Evolutionary conservation across 805 yeast species (phyloP).

Genomic region (Schwanniomyces yamadae): DNA sequence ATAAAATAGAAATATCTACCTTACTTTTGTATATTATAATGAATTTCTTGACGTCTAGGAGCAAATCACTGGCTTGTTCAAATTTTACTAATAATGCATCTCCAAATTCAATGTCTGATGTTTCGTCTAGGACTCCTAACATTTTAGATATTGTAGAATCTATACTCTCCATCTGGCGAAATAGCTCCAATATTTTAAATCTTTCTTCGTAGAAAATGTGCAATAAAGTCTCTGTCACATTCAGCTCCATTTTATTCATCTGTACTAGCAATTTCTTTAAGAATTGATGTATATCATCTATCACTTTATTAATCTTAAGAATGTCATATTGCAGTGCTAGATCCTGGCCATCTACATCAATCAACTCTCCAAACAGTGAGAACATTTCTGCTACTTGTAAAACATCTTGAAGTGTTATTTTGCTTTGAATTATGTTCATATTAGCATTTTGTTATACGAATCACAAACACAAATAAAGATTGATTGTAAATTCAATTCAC

Average conservation of each 20-base stretch:
- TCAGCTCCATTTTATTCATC: conserved; percentile 11
- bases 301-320: conserved; percentile 24
- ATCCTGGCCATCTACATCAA: conserved; percentile 11
- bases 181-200: conserved; percentile 16
- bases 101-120: background rate
- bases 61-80: conserved; percentile 24
- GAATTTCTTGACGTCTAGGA: conserved; percentile 24
- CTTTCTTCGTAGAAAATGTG: conserved; percentile 28
- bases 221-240: conserved; percentile 9
- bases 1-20: conserved; percentile 27
- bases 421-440: conserved; percentile 3
- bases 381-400: conserved; percentile 18
- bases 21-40: conserved; percentile 19
- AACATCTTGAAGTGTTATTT: conserved; percentile 15
- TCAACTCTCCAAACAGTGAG: conserved; percentile 21
- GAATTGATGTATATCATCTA: conserved; percentile 28
- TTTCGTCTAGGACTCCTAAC: conserved; percentile 9
- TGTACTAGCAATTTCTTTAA: conserved; percentile 18
- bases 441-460: conserved; percentile 8
- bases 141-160: conserved; percentile 25
- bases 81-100: conserved; percentile 20
- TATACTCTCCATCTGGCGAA: conserved; percentile 19
- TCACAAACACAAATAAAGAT: no score
- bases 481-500: no score
- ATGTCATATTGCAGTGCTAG: conserved; percentile 22